Evolutionary conservation across 352 stramenopile species (phyloP).

Genomic region (Blastocystis sp.): DNA sequence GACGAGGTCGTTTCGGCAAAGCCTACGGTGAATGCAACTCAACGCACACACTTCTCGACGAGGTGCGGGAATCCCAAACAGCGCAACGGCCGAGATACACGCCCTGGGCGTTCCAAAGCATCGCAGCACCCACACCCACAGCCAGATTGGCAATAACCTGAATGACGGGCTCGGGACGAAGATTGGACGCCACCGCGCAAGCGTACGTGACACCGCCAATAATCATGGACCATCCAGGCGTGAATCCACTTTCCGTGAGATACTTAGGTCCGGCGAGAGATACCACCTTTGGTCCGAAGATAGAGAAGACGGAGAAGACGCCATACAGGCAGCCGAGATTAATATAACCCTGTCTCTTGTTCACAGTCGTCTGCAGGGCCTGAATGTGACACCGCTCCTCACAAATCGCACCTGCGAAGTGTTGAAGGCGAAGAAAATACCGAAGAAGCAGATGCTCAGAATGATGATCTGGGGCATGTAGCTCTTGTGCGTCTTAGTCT

Average conservation of each 20-base stretch:
- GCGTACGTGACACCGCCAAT: conserved; percentile 69
- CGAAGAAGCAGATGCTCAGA: conserved; percentile 70
- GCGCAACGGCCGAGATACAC: conserved; percentile 68
- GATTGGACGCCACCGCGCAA: conserved; percentile 55
- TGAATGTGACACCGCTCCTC: neutral
- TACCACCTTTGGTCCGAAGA: conserved; percentile 69
- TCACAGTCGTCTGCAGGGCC: conserved; percentile 64
- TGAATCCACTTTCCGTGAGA: neutral
- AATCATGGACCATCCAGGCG: conserved; percentile 65
- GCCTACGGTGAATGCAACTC: neutral
- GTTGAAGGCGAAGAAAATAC: conserved; percentile 71
- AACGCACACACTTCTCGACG: neutral
- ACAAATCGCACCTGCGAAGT: conserved; percentile 57
- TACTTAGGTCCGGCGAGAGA: conserved; percentile 59
- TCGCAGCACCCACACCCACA: conserved; percentile 67
- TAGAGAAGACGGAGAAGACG: conserved; percentile 63
- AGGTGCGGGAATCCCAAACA: conserved; percentile 47
- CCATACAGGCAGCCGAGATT: conserved; percentile 69
- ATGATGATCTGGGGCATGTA: conserved; percentile 68
- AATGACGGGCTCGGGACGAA: neutral
- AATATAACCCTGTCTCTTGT: conserved; percentile 66
- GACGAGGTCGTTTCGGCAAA: conserved; percentile 54
- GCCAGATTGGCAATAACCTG: conserved; percentile 64
- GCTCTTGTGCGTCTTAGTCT: conserved; percentile 25
- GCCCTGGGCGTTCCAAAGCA: conserved; percentile 70